Conservation (phyloP, 495 filamentous ascomycete species). For the Amphirosellinia nigrospora region DNA sequence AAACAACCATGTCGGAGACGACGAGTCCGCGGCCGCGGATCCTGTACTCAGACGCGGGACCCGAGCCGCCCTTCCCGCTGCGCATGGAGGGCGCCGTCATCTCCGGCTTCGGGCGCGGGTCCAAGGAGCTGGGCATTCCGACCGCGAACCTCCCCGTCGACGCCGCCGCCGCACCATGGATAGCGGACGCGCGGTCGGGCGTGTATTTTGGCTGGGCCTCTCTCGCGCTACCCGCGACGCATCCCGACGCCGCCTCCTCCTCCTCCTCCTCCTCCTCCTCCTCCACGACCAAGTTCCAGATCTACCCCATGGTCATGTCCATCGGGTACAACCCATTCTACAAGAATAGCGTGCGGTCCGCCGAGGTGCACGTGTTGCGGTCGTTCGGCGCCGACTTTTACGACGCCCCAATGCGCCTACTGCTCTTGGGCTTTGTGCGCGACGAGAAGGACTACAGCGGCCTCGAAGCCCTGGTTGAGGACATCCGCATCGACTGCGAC, state of each 20-base stretch:
- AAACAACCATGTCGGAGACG: conserved; percentile 12
- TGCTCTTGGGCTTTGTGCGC: conserved; percentile 85
- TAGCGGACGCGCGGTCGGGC: conserved; percentile 72
- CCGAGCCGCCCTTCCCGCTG: conserved; percentile 79
- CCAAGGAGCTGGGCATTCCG: conserved; percentile 93
- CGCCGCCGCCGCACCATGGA: conserved; percentile 68
- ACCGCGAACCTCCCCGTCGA: conserved; percentile 95
- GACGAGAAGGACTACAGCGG: conserved; percentile 87
- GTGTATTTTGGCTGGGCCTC: conserved; percentile 93
- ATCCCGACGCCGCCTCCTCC: conserved; percentile 42
- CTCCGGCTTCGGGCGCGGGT: conserved; percentile 91
- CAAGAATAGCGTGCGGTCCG: conserved; percentile 79
- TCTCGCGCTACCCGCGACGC: conserved; percentile 55
- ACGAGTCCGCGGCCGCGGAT: conserved; percentile 58
- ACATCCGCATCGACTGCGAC: conserved; percentile 87
- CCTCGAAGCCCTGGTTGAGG: conserved; percentile 80
- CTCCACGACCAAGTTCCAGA: conserved; percentile 39
- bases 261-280: background rate
- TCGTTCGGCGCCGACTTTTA: conserved; percentile 82
- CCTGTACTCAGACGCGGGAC: conserved; percentile 73
- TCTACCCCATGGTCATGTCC: conserved; percentile 90
- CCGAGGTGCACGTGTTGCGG: conserved; percentile 93
- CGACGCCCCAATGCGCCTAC: conserved; percentile 72
- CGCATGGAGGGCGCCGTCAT: conserved; percentile 83
- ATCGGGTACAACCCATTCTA: conserved; percentile 98